Base-by-base conservation (phyloP, 2,329 filamentous ascomycete species). In the Trichoderma aggressivum region DNA sequence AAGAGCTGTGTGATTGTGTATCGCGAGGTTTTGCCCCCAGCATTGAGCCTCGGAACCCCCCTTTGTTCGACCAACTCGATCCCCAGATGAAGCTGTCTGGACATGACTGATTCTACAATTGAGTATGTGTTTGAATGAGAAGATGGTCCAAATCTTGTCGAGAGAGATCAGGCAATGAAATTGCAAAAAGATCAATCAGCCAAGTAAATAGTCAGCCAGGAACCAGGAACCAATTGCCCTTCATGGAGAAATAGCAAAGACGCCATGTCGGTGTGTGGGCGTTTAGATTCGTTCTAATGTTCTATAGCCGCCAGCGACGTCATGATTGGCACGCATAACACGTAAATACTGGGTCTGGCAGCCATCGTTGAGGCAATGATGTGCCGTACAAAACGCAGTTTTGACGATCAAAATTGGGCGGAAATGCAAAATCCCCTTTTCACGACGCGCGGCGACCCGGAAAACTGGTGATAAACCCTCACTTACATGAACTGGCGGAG, bases 261-360 rank as follows among this genome's bases (percentile, higher is more conserved):
- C 39, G 12, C 36, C 7, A 21, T 28, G 61, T 14, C 21, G 21
- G 21, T 43, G 61, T 16, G 36, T n/a, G 18, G 32, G 30, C 12
- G 6, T 30, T 32, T 32, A 63, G 61, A 32, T 28, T 32, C 34
- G 32, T 21, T 26, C 28, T 39, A 16, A 24, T 24, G n/a, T 14
- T 32, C 4, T n/a, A 16, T 24, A 34, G 32, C 47, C 10, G 47
- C 32, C 30, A 26, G 34, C 62, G 56, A 61, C 56, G 70, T 56
- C 62, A 67, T 71, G 43, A 62, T 67, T 62, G 62, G 70, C 62
- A 62, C 43, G 36, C 62, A 26, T 26, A 3, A 26, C 8, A 58
- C 56, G 62, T 14, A 61, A 63, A 67, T 36, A 71, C 60, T 70
- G 70, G 70, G 62, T 26, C 70, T 34, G n/a, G 30, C 32, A 21